Evolutionary conservation across 345 rosid species (phyloP), one percentile per base, ranked within the genome.

Genomic region (Hevea brasiliensis): DNA sequence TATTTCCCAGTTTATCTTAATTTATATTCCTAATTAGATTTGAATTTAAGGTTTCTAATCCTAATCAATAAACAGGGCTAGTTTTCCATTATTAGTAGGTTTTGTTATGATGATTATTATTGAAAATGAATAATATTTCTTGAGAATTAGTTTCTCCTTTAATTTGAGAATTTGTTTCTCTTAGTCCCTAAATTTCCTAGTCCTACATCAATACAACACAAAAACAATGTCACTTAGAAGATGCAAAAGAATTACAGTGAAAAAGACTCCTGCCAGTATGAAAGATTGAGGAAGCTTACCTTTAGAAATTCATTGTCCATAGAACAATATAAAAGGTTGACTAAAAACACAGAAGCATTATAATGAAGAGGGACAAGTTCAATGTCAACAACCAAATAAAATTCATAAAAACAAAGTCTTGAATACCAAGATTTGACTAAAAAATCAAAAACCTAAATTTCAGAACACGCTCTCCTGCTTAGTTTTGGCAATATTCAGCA

Each of bases 231-330:
- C 26, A 9, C 32, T 64, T 8, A 40, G 35, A 68, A 37, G 62
- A 20, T 68, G 47, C 61, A 53, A 21, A 48, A 53, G 7, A 67
- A 51, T 21, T 17, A 27, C 67, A 68, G 32, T 53, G 72, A 32
- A 67, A 67, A 68, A 27, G 48, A 55, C 51, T 41, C 7, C 1
- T 37, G 53, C 24, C 40, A 32, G 44, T 9, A 66, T 66, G 57
- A 54, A 68, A 68, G 11, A 40, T 7, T 53, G 17, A 68, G 37
- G 37, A 68, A 68, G 35, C 48, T 55, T 37, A 6, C 1, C 51
- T 21, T 54, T 21, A 37, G 50, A 53, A 53, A 32, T 51, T 18
- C 26, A 51, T 11, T 15, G 8, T 42, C n/a, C 21, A 45, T 66
- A 4, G 57, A n/a, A 35, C 41, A 48, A 66, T 32, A 15, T 15